phyloP scores from a whole-genome alignment of 768 basidiomycete genomes.

The Mycena belliarum region DNA sequence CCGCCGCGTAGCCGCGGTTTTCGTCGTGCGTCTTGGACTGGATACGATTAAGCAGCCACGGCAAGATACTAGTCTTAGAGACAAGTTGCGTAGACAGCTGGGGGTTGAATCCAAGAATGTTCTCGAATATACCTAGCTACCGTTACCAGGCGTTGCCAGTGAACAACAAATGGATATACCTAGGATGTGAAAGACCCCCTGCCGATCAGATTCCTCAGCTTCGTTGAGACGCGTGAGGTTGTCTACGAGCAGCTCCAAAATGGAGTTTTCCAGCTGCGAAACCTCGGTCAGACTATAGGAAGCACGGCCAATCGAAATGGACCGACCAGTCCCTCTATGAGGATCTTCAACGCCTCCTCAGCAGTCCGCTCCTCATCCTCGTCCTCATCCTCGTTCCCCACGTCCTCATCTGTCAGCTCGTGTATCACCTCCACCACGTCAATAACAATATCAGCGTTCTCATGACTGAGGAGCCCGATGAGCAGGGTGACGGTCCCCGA shows the following conservation, averaged over 20 bases:
- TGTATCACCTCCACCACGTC: constrained; percentile 91
- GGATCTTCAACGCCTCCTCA: constrained; percentile 68
- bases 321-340: constrained; percentile 78
- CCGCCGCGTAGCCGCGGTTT: constrained; percentile 91
- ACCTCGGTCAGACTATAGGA: background rate
- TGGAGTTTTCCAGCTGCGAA: constrained; percentile 73
- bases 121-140: constrained; percentile 83
- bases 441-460: constrained; percentile 97
- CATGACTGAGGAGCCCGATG: constrained; percentile 87
- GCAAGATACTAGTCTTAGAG: constrained; percentile 69
- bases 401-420: constrained; percentile 96
- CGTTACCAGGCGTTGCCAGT: background rate
- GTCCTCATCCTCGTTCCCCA: constrained; percentile 72
- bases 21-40: constrained; percentile 77
- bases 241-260: constrained; percentile 86
- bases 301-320: background rate
- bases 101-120: constrained; percentile 85
- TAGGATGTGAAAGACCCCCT: constrained; percentile 93
- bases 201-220: constrained; percentile 83
- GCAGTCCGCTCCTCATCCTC: constrained; percentile 62
- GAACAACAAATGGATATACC: constrained; percentile 40
- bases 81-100: constrained; percentile 69
- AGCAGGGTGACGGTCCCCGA: constrained; percentile 71
- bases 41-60: constrained; percentile 80
- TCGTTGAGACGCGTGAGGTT: constrained; percentile 91